Percentiles rank a stretch among this genome's conserved stretches.
Conservation (phyloP, 208 protist genomes). For the Crithidia bombi region DNA sequence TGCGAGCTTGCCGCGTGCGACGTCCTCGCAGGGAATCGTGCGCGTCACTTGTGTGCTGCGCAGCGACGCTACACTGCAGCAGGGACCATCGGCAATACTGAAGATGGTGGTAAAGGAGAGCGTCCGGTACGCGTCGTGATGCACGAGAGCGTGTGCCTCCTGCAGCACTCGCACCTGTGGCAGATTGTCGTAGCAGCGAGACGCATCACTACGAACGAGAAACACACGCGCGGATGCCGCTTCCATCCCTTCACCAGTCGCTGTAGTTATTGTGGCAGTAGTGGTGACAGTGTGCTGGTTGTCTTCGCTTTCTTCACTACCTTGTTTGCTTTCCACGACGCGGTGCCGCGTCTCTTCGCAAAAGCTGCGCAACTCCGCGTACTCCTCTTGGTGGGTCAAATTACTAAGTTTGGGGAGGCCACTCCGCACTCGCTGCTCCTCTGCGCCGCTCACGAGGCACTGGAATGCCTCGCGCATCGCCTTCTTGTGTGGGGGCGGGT, state of each 20-base stretch:
- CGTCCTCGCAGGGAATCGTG: conserved; percentile 29
- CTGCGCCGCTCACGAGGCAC: conserved; percentile 58
- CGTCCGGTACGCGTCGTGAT: conserved; percentile 54
- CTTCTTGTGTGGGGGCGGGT: conserved; percentile 16
- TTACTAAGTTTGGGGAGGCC: conserved; percentile 43
- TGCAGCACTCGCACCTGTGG: conserved; percentile 57
- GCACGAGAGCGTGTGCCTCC: conserved; percentile 40
- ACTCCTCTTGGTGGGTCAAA: conserved; percentile 61
- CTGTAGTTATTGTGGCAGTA: too few relatives aligned
- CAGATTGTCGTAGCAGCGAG: conserved; percentile 75
- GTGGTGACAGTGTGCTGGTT: neutral
- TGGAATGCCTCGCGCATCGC: conserved; percentile 48
- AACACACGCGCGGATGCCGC: neutral
- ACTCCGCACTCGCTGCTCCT: conserved; percentile 38
- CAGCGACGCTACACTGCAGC: conserved; percentile 1
- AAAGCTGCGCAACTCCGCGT: conserved; percentile 71
- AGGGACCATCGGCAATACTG: neutral
- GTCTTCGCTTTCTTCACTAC: neutral
- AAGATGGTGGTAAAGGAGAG: conserved; percentile 27
- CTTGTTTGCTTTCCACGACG: neutral
- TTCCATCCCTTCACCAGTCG: too few relatives aligned
- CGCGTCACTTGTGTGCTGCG: conserved; percentile 23
- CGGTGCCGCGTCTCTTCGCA: conserved; percentile 30
- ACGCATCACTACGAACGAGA: conserved; percentile 56
- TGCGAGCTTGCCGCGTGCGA: conserved; percentile 28